Conservation (phyloP, 2,329 filamentous ascomycete species). For the Rhinocladiella mackenziei region DNA sequence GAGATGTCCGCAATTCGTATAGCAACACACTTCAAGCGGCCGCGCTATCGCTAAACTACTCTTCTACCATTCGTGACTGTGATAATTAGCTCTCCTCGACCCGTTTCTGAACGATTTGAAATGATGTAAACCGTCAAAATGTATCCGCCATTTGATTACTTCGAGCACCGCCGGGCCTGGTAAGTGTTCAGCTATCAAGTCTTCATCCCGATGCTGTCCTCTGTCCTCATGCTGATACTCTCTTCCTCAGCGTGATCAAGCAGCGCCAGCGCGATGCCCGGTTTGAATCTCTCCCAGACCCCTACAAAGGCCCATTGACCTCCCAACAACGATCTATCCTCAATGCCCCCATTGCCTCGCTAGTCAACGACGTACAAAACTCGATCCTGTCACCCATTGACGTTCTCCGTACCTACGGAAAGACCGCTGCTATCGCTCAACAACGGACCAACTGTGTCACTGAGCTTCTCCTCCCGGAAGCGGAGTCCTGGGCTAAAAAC, state of each 20-base stretch:
- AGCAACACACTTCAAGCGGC: too few species aligned
- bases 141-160: constrained; percentile 60
- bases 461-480: constrained; percentile 74
- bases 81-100: neutral
- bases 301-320: constrained; percentile 65
- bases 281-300: constrained; percentile 61
- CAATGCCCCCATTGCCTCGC: constrained; percentile 67
- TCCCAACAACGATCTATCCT: constrained; percentile 63
- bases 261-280: constrained; percentile 68
- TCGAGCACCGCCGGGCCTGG: constrained; percentile 69
- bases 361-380: constrained; percentile 75
- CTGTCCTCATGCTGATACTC: neutral
- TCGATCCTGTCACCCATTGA: constrained; percentile 62
- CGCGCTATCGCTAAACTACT: too few species aligned
- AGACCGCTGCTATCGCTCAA: constrained; percentile 78
- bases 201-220: too few species aligned
- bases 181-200: constrained; percentile 48
- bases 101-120: neutral
- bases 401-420: constrained; percentile 80
- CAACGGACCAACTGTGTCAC: constrained; percentile 85
- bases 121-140: constrained; percentile 32
- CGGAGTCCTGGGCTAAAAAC: constrained; percentile 65
- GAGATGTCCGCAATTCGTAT: too few species aligned
- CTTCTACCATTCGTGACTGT: too few species aligned
- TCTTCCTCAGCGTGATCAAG: constrained; percentile 64